phyloP scores from a whole-genome alignment of 768 basidiomycete genomes.

The Russula sp. region DNA sequence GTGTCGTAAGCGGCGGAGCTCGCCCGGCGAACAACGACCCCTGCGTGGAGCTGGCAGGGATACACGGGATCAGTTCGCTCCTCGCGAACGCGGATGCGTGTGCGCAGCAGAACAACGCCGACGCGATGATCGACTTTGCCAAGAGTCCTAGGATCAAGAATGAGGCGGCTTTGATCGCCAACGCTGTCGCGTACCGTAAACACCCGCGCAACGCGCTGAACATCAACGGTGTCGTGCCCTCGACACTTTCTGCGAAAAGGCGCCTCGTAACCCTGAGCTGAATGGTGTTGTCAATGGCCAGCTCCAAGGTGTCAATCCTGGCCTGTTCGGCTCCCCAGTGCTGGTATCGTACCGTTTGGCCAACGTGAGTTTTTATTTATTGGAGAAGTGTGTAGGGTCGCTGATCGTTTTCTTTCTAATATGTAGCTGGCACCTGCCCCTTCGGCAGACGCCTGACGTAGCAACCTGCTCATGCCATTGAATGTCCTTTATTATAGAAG shows the following conservation, averaged over 20 bases:
- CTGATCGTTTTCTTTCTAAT: too few species aligned
- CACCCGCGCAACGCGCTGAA: constrained; percentile 46
- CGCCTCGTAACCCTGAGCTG: constrained; percentile 50
- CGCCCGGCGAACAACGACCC: constrained; percentile 38
- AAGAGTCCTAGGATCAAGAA: constrained; percentile 45
- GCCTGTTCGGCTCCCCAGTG: constrained; percentile 55
- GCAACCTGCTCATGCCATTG: too few species aligned
- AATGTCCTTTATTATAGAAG: too few species aligned
- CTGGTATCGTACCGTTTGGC: too few species aligned
- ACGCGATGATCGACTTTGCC: constrained; percentile 50
- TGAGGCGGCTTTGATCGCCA: constrained; percentile 41
- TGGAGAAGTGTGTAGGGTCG: too few species aligned
- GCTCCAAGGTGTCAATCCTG: constrained; percentile 52
- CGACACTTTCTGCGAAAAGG: constrained; percentile 52
- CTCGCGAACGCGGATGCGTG: constrained; percentile 48
- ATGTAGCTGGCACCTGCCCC: too few species aligned
- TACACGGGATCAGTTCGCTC: constrained; percentile 44
- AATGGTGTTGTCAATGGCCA: constrained; percentile 55
- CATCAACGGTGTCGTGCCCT: constrained; percentile 45
- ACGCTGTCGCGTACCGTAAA: constrained; percentile 44
- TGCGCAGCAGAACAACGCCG: constrained; percentile 49
- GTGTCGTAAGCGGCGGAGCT: constrained; percentile 39
- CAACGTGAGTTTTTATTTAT: too few species aligned
- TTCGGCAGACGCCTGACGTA: too few species aligned
- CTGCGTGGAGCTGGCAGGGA: constrained; percentile 45